Evolutionary conservation across 1,284 basidiomycete species (phyloP), one percentile per base, ranked within the genome.

Genomic region (Pisolithus thermaeus): DNA sequence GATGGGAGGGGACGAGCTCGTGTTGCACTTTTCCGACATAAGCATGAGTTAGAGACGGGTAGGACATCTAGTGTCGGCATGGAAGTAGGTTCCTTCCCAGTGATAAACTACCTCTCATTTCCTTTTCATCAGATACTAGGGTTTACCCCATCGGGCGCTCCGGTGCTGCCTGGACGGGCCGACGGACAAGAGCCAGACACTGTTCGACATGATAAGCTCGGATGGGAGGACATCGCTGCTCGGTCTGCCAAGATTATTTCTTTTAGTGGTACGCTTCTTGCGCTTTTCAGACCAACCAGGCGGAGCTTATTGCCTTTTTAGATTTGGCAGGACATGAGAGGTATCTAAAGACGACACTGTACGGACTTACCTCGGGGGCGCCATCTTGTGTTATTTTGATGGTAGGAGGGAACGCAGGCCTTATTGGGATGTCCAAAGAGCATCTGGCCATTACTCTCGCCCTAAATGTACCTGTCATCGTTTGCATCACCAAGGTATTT

Each of bases 341-440:
- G 67, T 93, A 90, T 69, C 70, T 91, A 47, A 91, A 97, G 75
- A 98, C 96, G 0, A 99, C 96, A 5, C 73, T 99, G 43, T 97
- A 96, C 60, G 96, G 96, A 1, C 71, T 98, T 54, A 97, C 95
- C 0, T 96, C 94, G 7, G 92, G 92, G 32, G 84, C 92, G 1
- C 94, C 96, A 1, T 97, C 97, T 52, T 97, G 94, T 68, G 93
- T 97, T 16, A 85, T 98, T 58, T 76, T 99, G 48, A 96, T 97
- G 75, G 91, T 99, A 11, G 97, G 95, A 28, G 95, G 86, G 1
- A 99, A 99, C 66, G 96, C 97, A 1, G 87, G 88, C 7, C 69
- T 99, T 46, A 97, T 98, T 53, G 97, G 97, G 44, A 98, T 98
- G 96, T 94, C 91, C 27, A 97, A 98, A 68, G 93, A 96, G 67